Conservation (phyloP, 2,329 filamentous ascomycete species). For the Colletotrichum viniferum region DNA sequence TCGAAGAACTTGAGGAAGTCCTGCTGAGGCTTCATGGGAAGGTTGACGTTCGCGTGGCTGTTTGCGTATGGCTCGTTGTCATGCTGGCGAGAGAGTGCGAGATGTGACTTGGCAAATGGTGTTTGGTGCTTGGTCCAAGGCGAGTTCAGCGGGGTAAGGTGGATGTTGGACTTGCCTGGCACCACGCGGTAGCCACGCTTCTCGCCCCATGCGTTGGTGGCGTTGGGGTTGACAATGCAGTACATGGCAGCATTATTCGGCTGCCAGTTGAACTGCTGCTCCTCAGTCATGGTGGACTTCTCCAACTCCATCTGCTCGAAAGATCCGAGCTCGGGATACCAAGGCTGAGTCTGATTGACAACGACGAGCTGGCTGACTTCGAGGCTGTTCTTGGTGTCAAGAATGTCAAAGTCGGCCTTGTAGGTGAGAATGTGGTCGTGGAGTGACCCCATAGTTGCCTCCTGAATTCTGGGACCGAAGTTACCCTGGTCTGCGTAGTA, state of each 20-base stretch:
- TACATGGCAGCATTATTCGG: slow-evolving; percentile 48
- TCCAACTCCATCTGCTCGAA: slow-evolving; percentile 38
- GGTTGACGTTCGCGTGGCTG: slow-evolving; percentile 15
- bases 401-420: slow-evolving; percentile 45
- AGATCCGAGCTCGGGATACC: slow-evolving; percentile 38
- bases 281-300: slow-evolving; percentile 25
- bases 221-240: slow-evolving; percentile 48
- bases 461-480: slow-evolving; percentile 38
- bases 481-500: slow-evolving; percentile 36
- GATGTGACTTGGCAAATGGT: slow-evolving; percentile 47
- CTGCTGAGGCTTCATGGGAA: slow-evolving; percentile 40
- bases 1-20: slow-evolving; percentile 47
- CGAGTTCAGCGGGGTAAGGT: slow-evolving; percentile 49
- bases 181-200: slow-evolving; percentile 96
- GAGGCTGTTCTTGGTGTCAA: slow-evolving; percentile 37
- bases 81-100: slow-evolving; percentile 39
- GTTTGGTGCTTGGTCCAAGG: slow-evolving; percentile 43
- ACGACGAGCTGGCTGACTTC: slow-evolving; percentile 35
- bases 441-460: slow-evolving; percentile 36
- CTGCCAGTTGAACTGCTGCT: slow-evolving; percentile 40
- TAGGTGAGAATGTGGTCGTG: slow-evolving; percentile 44
- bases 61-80: slow-evolving; percentile 17
- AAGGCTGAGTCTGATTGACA: slow-evolving; percentile 35
- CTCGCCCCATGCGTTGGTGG: slow-evolving; percentile 52
- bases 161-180: slow-evolving; percentile 93